A percentile compares a stretch with the other conserved stretches of the same genome.
phyloP scores from a whole-genome alignment of 305 asterid genomes.

The Fraxinus angustifolia region DNA sequence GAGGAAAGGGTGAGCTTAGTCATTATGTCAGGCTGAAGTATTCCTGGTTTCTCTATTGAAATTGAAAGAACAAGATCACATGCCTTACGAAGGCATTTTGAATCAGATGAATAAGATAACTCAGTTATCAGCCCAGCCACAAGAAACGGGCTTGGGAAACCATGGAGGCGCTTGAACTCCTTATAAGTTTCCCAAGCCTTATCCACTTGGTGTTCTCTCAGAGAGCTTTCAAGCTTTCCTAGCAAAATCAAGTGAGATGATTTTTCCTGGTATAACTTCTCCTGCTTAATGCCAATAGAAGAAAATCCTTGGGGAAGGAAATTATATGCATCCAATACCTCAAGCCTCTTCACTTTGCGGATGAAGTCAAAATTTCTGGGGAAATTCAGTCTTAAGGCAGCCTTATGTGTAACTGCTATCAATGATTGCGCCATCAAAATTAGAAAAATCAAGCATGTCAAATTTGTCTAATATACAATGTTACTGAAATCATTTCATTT shows the following conservation, averaged over 20 bases:
- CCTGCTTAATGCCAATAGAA: constrained; percentile 26
- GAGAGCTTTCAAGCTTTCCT: constrained; percentile 51
- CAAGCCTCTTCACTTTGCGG: constrained; percentile 15
- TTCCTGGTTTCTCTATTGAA: constrained; percentile 47
- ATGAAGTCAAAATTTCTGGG: constrained; percentile 17
- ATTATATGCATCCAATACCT: constrained; percentile 10
- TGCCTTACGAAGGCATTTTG: constrained; percentile 61
- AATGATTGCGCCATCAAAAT: constrained; percentile 18
- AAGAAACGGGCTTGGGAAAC: constrained; percentile 53
- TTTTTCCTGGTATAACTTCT: constrained; percentile 34
- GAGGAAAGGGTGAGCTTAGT: constrained; percentile 62
- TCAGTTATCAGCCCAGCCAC: constrained; percentile 49
- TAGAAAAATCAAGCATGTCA: background rate
- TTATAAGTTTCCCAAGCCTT: constrained; percentile 72
- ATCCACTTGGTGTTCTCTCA: constrained; percentile 57
- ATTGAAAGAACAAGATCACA: constrained; percentile 47
- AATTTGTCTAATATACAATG: background rate
- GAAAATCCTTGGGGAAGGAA: constrained; percentile 25
- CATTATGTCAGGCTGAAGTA: constrained; percentile 43
- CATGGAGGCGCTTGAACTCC: constrained; percentile 54
- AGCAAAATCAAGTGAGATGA: constrained; percentile 42
- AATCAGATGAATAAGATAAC: constrained; percentile 57
- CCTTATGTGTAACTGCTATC: constrained; percentile 25
- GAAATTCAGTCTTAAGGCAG: constrained; percentile 23
- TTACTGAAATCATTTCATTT: background rate